Percentiles rank a stretch among this genome's conserved stretches.
phyloP scores from a whole-genome alignment of 2,329 filamentous ascomycete species.

The Exserohilum rostratum region DNA sequence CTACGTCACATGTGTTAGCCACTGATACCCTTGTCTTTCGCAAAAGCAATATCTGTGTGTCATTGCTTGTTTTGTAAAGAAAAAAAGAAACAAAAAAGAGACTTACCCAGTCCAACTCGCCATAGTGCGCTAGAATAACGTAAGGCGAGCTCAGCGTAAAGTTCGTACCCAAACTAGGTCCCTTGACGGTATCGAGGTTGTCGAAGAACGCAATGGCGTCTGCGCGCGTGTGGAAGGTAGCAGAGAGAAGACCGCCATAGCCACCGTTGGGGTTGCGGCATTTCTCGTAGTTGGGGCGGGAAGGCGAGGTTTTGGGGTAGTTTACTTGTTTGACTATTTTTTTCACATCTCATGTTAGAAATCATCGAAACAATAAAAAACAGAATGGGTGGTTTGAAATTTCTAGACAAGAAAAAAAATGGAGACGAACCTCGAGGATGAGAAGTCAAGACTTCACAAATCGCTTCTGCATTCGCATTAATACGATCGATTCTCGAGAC shows the following conservation, averaged over 20 bases:
- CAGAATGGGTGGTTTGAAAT: too few species aligned
- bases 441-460: slow-evolving; percentile 72
- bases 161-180: slow-evolving; percentile 93
- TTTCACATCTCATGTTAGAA: too few species aligned
- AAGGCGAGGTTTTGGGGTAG: slow-evolving; percentile 82
- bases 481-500: slow-evolving; percentile 79
- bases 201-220: slow-evolving; percentile 87
- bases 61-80: too few species aligned
- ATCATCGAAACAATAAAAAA: too few species aligned
- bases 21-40: background rate
- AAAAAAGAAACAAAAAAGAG: background rate
- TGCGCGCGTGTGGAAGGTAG: slow-evolving; percentile 73
- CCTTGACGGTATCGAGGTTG: slow-evolving; percentile 84
- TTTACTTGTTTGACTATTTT: slow-evolving; percentile 74
- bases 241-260: slow-evolving; percentile 87
- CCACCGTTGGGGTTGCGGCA: slow-evolving; percentile 76
- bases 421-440: slow-evolving; percentile 58
- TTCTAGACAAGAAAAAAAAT: too few species aligned
- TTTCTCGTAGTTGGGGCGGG: slow-evolving; percentile 75
- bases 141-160: slow-evolving; percentile 94
- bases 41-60: too few species aligned
- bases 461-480: slow-evolving; percentile 82
- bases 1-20: slow-evolving; percentile 39
- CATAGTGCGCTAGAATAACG: slow-evolving; percentile 87
- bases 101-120: slow-evolving; percentile 84